Percentiles rank a stretch among this genome's conserved stretches.
phyloP scores from a whole-genome alignment of 495 filamentous ascomycete genomes.

The Zalerion maritima region DNA sequence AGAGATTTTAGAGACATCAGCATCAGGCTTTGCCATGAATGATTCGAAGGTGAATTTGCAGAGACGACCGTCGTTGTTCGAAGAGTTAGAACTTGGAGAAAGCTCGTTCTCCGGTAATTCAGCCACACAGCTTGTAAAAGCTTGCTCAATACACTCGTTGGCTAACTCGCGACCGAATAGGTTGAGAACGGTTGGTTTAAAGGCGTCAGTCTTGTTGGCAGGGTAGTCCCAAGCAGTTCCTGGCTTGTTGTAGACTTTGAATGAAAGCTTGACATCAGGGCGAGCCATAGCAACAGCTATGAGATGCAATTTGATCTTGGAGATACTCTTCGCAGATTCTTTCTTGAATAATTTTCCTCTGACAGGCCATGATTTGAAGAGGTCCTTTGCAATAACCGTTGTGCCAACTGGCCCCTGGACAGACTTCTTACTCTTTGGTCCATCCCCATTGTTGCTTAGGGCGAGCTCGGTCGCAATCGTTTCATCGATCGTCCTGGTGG shows the following conservation, averaged over 20 bases:
- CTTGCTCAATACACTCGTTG: slow-evolving; percentile 25
- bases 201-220: slow-evolving; percentile 35
- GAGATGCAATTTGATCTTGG: slow-evolving; percentile 51
- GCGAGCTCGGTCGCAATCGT: slow-evolving; percentile 36
- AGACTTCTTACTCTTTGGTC: slow-evolving; percentile 23
- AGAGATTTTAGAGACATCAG: slow-evolving; percentile 38
- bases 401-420: slow-evolving; percentile 63
- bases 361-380: slow-evolving; percentile 63
- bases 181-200: slow-evolving; percentile 55
- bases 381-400: slow-evolving; percentile 49
- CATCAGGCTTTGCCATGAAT: slow-evolving; percentile 40
- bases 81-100: too few relatives aligned
- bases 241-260: slow-evolving; percentile 52
- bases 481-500: slow-evolving; percentile 58
- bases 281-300: slow-evolving; percentile 65
- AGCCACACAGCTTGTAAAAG: slow-evolving; percentile 8
- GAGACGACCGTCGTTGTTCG: slow-evolving; percentile 2
- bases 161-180: slow-evolving; percentile 53
- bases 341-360: slow-evolving; percentile 52
- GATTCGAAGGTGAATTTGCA: slow-evolving; percentile 38
- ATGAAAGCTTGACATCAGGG: slow-evolving; percentile 43
- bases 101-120: too few relatives aligned
- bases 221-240: slow-evolving; percentile 60
- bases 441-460: slow-evolving; percentile 22
- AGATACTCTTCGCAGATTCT: slow-evolving; percentile 42